Percentiles rank a stretch among this genome's conserved stretches.
phyloP scores from a whole-genome alignment of 768 basidiomycete species.

The Termitomyces sp. region DNA sequence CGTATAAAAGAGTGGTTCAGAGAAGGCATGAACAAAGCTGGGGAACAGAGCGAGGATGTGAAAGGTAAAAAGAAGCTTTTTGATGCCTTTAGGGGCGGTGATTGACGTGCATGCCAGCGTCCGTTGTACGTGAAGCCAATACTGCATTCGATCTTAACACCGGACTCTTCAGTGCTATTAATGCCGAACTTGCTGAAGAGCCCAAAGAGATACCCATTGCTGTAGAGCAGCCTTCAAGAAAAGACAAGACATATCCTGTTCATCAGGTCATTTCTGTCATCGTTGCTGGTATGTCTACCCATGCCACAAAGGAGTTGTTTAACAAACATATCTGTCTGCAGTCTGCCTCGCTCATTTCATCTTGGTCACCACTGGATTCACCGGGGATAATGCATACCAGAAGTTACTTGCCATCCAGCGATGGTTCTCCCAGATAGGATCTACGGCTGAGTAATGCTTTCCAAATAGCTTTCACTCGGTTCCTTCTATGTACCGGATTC shows the following conservation, averaged over 20 bases:
- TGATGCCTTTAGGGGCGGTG: neutral
- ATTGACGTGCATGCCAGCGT: slow-evolving; percentile 23
- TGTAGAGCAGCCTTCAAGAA: slow-evolving; percentile 2
- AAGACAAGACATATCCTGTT: slow-evolving; percentile 25
- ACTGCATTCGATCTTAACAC: slow-evolving; percentile 47
- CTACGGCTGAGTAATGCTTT: neutral
- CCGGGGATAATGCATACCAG: slow-evolving; percentile 40
- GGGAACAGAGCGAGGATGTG: slow-evolving; percentile 32
- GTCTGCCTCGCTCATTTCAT: slow-evolving; percentile 49
- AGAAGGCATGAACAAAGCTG: slow-evolving; percentile 49
- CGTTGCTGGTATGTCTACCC: slow-evolving; percentile 29
- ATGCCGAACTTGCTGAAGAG: slow-evolving; percentile 16
- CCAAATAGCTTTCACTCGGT: neutral
- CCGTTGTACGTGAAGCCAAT: slow-evolving; percentile 45
- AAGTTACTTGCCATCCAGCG: slow-evolving; percentile 39
- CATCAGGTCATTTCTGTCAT: slow-evolving; percentile 33
- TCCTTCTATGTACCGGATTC: neutral
- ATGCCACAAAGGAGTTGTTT: neutral
- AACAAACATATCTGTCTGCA: slow-evolving; percentile 12
- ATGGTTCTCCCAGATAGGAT: slow-evolving; percentile 27
- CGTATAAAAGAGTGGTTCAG: slow-evolving; percentile 74
- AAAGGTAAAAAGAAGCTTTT: slow-evolving; percentile 33
- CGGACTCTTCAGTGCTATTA: slow-evolving; percentile 39
- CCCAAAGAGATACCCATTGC: slow-evolving; percentile 12
- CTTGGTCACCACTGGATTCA: slow-evolving; percentile 43